phyloP scores from a whole-genome alignment of 306 rosid genomes.

The Acacia crassicarpa region DNA sequence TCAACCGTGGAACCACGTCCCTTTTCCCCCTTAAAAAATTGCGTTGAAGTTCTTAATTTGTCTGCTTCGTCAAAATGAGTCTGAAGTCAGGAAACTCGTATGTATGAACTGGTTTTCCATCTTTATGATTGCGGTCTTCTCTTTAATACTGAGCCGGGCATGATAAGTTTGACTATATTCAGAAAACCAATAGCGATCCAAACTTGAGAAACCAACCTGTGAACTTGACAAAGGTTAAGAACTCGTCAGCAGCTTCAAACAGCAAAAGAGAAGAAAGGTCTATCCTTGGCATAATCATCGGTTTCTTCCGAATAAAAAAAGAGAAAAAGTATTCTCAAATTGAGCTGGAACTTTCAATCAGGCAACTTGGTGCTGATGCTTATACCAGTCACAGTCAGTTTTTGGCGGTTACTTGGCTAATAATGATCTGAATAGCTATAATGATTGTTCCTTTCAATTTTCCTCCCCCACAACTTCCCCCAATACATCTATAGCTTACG shows the following conservation, averaged over 20 bases:
- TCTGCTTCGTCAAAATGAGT: not conserved
- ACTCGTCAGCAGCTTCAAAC: constrained; percentile 32
- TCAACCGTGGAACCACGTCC: not conserved
- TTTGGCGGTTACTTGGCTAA: constrained; percentile 21
- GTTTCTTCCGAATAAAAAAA: constrained; percentile 21
- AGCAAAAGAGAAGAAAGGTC: constrained; percentile 26
- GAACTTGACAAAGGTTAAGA: constrained; percentile 33
- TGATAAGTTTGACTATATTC: not conserved
- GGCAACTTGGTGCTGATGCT: constrained; percentile 10
- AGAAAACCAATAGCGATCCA: not conserved
- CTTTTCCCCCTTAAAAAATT: not conserved
- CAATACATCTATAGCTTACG: not conserved
- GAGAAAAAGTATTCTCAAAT: constrained; percentile 27
- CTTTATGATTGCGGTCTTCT: constrained; percentile 8
- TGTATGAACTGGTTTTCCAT: not conserved
- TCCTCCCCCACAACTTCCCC: not conserved
- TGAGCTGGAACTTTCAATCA: constrained; percentile 39
- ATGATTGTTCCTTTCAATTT: not conserved
- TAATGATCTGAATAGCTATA: constrained; percentile 21
- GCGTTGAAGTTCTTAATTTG: not conserved
- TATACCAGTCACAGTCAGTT: constrained; percentile 11
- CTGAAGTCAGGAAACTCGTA: constrained; percentile 3
- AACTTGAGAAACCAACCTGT: constrained; percentile 20
- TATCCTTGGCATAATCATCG: constrained; percentile 30
- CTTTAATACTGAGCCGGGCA: not conserved